Conservation (phyloP, 2,329 filamentous ascomycete species). For the Drechslerella coelobrocha region DNA sequence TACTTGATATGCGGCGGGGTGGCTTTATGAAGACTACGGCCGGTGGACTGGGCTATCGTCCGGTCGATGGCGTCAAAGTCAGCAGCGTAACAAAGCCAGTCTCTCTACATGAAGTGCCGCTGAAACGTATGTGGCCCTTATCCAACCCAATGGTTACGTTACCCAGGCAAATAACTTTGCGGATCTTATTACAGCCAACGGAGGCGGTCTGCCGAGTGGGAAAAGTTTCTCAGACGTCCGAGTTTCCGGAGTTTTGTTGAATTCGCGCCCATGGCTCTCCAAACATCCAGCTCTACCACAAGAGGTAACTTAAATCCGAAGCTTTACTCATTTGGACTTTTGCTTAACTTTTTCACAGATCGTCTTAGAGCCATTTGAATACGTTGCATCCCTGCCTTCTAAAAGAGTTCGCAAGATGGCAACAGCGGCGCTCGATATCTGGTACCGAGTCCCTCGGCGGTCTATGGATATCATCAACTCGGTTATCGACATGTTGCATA, state of each 20-base stretch:
- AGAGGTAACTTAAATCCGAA: neutral
- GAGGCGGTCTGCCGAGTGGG: neutral
- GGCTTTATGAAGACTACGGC: neutral
- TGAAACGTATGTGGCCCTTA: neutral
- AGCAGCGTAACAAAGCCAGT: neutral
- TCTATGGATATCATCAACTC: constrained; percentile 20
- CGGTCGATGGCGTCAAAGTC: neutral
- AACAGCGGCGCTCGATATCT: constrained; percentile 28
- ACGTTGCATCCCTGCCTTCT: constrained; percentile 8
- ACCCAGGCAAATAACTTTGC: neutral
- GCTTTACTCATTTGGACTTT: neutral
- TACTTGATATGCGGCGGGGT: neutral
- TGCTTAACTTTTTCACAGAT: constrained; percentile 3
- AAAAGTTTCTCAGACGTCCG: neutral
- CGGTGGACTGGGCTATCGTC: neutral
- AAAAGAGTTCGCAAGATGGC: constrained; percentile 12
- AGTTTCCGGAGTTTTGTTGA: neutral
- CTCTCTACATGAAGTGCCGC: neutral
- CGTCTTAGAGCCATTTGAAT: constrained; percentile 19
- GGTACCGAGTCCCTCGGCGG: constrained; percentile 14
- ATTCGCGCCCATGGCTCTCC: neutral
- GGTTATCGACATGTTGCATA: constrained; percentile 14
- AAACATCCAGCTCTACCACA: neutral
- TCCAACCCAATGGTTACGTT: neutral
- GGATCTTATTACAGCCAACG: neutral